These are phyloP conservation scores for Rhynchospora tenuis DNA, from an alignment of 176 grass and related monocot genomes.

Conservation along the genomic window DNA sequence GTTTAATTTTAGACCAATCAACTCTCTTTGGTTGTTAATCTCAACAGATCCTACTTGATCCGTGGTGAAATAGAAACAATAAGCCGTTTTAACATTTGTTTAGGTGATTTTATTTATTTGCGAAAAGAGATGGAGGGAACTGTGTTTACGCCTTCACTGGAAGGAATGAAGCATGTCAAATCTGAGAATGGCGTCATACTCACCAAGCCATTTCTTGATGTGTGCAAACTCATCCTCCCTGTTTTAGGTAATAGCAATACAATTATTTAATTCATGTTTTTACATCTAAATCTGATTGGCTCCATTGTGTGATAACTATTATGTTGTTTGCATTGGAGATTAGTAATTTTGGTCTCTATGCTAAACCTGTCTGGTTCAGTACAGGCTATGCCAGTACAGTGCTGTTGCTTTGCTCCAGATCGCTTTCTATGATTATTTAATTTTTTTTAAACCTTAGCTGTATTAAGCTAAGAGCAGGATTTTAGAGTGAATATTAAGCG, in stretches of 20 bases:
- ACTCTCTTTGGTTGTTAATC: not conserved
- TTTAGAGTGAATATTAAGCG: not conserved
- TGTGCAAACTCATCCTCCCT: conserved; percentile 90
- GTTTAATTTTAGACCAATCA: not conserved
- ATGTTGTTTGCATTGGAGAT: not conserved
- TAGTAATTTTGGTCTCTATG: not conserved
- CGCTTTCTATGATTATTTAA: not conserved
- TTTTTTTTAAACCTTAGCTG: too few relatives aligned
- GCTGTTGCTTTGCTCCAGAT: not conserved
- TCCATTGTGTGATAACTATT: not conserved
- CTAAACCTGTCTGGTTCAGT: not conserved
- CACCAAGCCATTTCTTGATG: conserved; percentile 90
- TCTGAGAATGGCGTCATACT: conserved; percentile 66
- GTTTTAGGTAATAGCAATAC: conserved; percentile 58
- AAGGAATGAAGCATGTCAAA: conserved; percentile 96
- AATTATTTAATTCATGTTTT: not conserved
- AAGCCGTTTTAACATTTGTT: not conserved
- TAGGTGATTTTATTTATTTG: conserved; percentile 22
- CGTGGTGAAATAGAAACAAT: not conserved
- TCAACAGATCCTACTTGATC: conserved; percentile 9
- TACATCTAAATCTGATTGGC: not conserved
- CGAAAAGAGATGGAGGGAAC: conserved; percentile 56
- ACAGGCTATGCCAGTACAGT: not conserved
- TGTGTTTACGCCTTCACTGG: conserved; percentile 82
- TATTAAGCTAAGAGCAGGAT: too few relatives aligned